Conservation (phyloP, 768 basidiomycete genomes). For the Coprinopsis strossmayeri region DNA sequence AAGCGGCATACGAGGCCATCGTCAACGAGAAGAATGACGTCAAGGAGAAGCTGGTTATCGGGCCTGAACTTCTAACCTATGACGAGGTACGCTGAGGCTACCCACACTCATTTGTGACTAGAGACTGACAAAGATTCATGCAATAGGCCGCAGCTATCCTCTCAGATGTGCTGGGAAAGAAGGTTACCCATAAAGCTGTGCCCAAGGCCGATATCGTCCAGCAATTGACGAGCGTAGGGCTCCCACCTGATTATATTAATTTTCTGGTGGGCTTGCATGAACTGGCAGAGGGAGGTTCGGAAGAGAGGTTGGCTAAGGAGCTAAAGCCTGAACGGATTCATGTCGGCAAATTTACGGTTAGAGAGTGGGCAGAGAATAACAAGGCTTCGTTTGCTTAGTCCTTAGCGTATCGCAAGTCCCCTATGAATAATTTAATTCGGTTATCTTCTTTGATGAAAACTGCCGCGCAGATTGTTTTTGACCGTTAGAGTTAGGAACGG, state of each 20-base stretch:
- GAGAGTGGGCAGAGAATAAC: slow-evolving; percentile 20
- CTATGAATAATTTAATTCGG: too few relatives aligned
- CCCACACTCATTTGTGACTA: too few relatives aligned
- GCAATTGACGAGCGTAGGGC: slow-evolving; percentile 14
- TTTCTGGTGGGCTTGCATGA: slow-evolving; percentile 15
- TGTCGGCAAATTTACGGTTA: slow-evolving; percentile 18
- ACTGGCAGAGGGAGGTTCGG: slow-evolving; percentile 17
- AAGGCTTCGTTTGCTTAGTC: too few relatives aligned
- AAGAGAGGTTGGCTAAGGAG: slow-evolving; percentile 16
- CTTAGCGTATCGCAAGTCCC: too few relatives aligned
- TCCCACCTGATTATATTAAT: slow-evolving; percentile 13
- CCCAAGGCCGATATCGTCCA: slow-evolving; percentile 9
- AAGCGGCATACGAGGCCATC: slow-evolving; percentile 24
- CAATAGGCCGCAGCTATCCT: slow-evolving; percentile 16
- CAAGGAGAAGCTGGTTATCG: slow-evolving; percentile 23
- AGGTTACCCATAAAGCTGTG: slow-evolving; percentile 15
- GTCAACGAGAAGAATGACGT: slow-evolving; percentile 18
- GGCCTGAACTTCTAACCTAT: slow-evolving; percentile 25
- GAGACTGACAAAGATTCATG: background rate
- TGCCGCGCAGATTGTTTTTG: too few relatives aligned
- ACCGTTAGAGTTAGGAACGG: too few relatives aligned
- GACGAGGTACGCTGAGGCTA: slow-evolving; percentile 26
- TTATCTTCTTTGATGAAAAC: too few relatives aligned
- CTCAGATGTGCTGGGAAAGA: slow-evolving; percentile 15
- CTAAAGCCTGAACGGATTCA: slow-evolving; percentile 11